Evolutionary conservation across 2,329 filamentous ascomycete genomes (phyloP), one percentile per base, ranked within the genome.

Genomic region (Macroventuria anomochaeta): DNA sequence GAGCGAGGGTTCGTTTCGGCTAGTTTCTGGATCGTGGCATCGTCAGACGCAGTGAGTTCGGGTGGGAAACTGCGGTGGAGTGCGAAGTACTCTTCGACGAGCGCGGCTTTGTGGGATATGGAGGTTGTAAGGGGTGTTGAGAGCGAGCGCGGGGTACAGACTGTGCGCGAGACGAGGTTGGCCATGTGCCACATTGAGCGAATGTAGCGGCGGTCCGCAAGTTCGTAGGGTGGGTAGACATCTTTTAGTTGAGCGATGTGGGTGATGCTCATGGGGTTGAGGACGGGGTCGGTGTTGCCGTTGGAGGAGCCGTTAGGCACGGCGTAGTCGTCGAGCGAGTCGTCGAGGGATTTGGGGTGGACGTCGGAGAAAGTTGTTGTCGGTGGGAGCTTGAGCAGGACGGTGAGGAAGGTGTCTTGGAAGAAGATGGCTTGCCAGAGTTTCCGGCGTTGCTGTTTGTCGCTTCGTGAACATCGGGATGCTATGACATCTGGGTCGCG

Each of bases 381-480:
- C 0, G 90, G 90, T 0, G 90, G 90, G 1, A 93, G 81, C 18
- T 90, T 90, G 21, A 93, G 80, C 0, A 93, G 81, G 0, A 93
- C 88, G 0, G 89, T 92, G 3, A 93, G 77, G 69, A 93, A 93
- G 0, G 90, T 93, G 71, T 93, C 90, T 73, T 93, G 90, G 12
- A 91, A 82, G 21, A 91, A 79, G 1, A 93, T 88, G 2, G 90
- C 89, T 72, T 93, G 89, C 90, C 90, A 93, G 2, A 93, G 80
- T 68, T 92, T 93, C 42, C 89, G 82, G 20, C 90, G 83, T 65
- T 90, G 86, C 68, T 93, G 89, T 70, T 92, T 93, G 60, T 93
- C 89, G 53, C 89, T 88, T 1, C 81, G 77, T 3, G 80, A 85
- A 1, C 88, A 87, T 31, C 86, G 79, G 0, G 89, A 88, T 0